A percentile compares a stretch with the other conserved stretches of the same genome.
Conservation (phyloP, 805 yeast species). For the Saturnispora besseyi region DNA sequence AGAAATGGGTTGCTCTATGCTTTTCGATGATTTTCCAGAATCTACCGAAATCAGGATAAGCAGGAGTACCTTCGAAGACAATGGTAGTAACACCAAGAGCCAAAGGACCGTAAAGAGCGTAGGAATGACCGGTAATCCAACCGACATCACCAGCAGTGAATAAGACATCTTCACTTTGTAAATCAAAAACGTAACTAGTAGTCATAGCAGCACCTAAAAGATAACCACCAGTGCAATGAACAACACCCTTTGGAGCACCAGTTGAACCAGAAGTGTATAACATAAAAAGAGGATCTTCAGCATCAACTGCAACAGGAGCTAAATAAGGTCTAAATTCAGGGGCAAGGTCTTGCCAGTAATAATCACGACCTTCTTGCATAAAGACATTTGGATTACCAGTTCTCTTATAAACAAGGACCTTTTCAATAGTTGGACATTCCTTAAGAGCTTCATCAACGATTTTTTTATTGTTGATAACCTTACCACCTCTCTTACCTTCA, state of each 20-base stretch:
- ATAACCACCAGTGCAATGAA: constrained; percentile 92
- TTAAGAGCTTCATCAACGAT: constrained; percentile 91
- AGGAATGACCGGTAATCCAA: constrained; percentile 98
- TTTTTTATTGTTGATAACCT: constrained; percentile 81
- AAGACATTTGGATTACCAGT: constrained; percentile 70
- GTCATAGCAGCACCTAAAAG: constrained; percentile 87
- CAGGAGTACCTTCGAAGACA: constrained; percentile 96
- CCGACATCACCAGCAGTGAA: constrained; percentile 99
- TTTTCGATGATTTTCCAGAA: constrained; percentile 95
- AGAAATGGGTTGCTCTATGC: constrained; percentile 88
- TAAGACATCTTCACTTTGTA: constrained; percentile 76
- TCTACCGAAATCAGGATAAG: constrained; percentile 89
- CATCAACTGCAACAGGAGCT: constrained; percentile 78
- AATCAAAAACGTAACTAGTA: constrained; percentile 87
- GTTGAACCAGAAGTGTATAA: constrained; percentile 97
- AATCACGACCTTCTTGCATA: constrained; percentile 73
- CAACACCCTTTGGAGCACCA: constrained; percentile 97
- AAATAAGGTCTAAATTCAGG: constrained; percentile 72
- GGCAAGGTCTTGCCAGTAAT: constrained; percentile 91
- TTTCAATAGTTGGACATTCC: constrained; percentile 63
- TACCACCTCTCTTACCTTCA: constrained; percentile 94
- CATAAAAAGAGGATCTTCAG: constrained; percentile 94
- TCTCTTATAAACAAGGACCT: constrained; percentile 82
- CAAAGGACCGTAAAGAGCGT: constrained; percentile 91
- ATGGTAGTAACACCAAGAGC: constrained; percentile 82